phyloP scores from a whole-genome alignment of 2,329 filamentous ascomycete species.

The Diaporthe sp. region DNA sequence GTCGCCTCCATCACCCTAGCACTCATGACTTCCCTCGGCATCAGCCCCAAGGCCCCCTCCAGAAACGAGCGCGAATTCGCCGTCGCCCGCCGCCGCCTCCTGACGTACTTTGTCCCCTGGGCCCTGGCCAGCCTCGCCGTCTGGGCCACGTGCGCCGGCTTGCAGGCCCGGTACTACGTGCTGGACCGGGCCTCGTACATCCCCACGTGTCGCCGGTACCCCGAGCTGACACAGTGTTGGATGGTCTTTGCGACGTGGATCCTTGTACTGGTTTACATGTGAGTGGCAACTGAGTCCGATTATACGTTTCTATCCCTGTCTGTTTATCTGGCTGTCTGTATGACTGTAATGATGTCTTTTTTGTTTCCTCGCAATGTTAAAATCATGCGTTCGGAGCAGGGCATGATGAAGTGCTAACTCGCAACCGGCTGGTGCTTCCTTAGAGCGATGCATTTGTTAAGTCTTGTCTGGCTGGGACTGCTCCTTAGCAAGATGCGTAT shows the following conservation, averaged over 20 bases:
- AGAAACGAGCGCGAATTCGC: background rate
- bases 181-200: background rate
- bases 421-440: background rate
- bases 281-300: background rate
- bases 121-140: background rate
- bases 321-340: background rate
- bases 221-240: background rate
- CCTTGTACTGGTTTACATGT: background rate
- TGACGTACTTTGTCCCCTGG: background rate
- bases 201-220: background rate
- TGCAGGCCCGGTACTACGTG: background rate
- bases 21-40: background rate
- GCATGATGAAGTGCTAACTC: background rate
- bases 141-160: background rate
- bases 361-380: background rate
- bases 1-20: background rate
- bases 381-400: background rate
- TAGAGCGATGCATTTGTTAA: background rate
- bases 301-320: background rate
- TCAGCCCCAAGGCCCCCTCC: background rate
- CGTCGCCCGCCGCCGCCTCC: background rate
- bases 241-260: constrained; percentile 6
- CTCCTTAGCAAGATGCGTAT: background rate
- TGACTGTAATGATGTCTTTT: background rate
- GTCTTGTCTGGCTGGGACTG: constrained; percentile 3